A percentile compares a stretch with the other conserved stretches of the same genome.
These are phyloP conservation scores for Akebia trifoliata DNA, from an alignment of 164 flowering plant genomes.

Conservation along the genomic window DNA sequence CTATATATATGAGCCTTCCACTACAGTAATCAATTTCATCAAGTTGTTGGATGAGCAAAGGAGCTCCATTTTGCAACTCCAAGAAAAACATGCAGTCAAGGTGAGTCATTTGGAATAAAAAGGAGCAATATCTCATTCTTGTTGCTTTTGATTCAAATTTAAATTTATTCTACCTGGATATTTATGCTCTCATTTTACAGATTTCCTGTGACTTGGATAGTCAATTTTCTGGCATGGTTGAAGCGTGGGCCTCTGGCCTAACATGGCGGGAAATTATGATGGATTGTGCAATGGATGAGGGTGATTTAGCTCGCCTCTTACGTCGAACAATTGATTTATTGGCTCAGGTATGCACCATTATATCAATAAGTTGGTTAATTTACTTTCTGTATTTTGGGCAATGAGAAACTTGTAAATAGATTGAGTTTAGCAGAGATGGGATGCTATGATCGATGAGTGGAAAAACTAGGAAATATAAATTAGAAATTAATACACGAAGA, in stretches of 20 bases:
- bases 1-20: constrained; percentile 77
- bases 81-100: constrained; percentile 76
- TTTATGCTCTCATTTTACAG: constrained; percentile 22
- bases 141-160: no score
- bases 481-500: no score
- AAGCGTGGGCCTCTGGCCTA: constrained; percentile 97
- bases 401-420: no score
- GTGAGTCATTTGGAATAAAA: constrained; percentile 36
- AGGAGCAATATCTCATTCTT: not conserved
- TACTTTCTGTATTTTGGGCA: no score
- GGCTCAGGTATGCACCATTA: constrained; percentile 53
- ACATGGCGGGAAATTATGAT: constrained; percentile 94
- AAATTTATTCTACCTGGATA: not conserved
- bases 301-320: constrained; percentile 87
- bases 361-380: no score
- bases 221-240: constrained; percentile 94
- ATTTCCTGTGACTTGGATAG: constrained; percentile 76
- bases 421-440: no score
- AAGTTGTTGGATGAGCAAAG: constrained; percentile 63
- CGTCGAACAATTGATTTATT: constrained; percentile 78
- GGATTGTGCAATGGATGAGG: constrained; percentile 99
- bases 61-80: constrained; percentile 51
- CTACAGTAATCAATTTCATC: constrained; percentile 45
- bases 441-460: no score
- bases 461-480: no score